phyloP scores from a whole-genome alignment of 2,329 filamentous ascomycete genomes.

The Aspergillus intermedius region DNA sequence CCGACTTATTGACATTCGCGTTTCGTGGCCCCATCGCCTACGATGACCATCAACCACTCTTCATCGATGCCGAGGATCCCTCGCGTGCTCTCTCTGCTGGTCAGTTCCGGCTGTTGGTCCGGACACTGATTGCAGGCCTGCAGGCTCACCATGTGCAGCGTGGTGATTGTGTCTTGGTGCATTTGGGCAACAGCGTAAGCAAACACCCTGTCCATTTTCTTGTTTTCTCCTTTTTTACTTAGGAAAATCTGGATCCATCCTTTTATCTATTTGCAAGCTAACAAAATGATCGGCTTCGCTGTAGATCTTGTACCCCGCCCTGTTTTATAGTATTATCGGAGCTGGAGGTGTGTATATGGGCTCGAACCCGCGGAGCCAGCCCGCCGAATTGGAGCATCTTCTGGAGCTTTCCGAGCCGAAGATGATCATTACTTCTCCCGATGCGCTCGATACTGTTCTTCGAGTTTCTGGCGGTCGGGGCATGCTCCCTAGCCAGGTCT shows the following conservation, averaged over 20 bases:
- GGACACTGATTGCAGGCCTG: constrained; percentile 36
- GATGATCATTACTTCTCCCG: constrained; percentile 39
- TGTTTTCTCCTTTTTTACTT: background rate
- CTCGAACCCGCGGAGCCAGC: constrained; percentile 45
- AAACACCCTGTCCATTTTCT: background rate
- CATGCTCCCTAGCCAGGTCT: constrained; percentile 28
- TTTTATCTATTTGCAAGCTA: too few species aligned
- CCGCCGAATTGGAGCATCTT: constrained; percentile 43
- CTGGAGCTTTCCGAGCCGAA: constrained; percentile 39
- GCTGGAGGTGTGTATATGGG: constrained; percentile 46
- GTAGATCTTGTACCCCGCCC: constrained; percentile 34
- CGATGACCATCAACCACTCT: constrained; percentile 33
- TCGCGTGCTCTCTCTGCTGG: constrained; percentile 29
- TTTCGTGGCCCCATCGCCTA: constrained; percentile 31
- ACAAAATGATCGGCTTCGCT: background rate
- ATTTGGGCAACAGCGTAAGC: constrained; percentile 38
- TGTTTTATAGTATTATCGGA: constrained; percentile 38
- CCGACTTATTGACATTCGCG: constrained; percentile 38
- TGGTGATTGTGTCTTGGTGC: constrained; percentile 40
- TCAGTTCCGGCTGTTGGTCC: constrained; percentile 30
- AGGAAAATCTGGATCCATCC: constrained; percentile 3
- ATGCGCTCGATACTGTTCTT: constrained; percentile 32
- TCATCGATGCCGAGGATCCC: constrained; percentile 38
- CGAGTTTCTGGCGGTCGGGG: constrained; percentile 26
- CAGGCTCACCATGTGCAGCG: constrained; percentile 31